These are phyloP conservation scores for Lotmaria passim DNA, from an alignment of 208 protist species.

Conservation along the genomic window DNA sequence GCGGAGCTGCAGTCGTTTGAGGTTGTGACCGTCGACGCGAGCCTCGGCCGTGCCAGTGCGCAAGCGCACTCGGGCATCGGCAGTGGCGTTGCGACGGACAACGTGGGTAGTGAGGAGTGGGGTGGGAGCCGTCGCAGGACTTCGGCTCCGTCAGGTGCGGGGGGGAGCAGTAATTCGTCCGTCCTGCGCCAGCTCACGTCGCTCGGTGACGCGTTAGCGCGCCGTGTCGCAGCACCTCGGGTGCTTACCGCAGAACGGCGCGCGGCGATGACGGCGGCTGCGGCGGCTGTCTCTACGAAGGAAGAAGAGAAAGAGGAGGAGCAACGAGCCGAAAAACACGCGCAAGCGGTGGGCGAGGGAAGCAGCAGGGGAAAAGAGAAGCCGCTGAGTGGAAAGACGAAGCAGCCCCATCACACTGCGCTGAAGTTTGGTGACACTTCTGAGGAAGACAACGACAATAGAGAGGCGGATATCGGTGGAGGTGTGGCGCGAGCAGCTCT, in stretches of 20 bases:
- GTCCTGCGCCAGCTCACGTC: constrained; percentile 5
- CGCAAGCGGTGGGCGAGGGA: background rate
- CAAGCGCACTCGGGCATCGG: background rate
- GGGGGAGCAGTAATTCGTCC: background rate
- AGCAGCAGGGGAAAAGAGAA: background rate
- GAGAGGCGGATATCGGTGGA: background rate
- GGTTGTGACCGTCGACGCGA: constrained; percentile 54
- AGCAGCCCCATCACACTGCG: background rate
- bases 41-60: constrained; percentile 17
- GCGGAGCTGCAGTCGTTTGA: constrained; percentile 47
- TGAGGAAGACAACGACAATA: background rate
- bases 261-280: background rate
- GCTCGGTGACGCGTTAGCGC: background rate
- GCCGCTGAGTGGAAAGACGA: background rate
- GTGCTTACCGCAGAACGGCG: constrained; percentile 6
- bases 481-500: background rate
- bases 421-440: background rate
- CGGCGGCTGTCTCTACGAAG: background rate
- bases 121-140: background rate
- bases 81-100: no score
- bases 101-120: no score
- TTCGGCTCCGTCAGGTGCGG: no score
- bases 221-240: background rate
- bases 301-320: background rate
- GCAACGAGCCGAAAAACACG: background rate